These are phyloP conservation scores for Sistotremastrum niveocremeum DNA, from an alignment of 768 basidiomycete genomes.

Conservation along the genomic window DNA sequence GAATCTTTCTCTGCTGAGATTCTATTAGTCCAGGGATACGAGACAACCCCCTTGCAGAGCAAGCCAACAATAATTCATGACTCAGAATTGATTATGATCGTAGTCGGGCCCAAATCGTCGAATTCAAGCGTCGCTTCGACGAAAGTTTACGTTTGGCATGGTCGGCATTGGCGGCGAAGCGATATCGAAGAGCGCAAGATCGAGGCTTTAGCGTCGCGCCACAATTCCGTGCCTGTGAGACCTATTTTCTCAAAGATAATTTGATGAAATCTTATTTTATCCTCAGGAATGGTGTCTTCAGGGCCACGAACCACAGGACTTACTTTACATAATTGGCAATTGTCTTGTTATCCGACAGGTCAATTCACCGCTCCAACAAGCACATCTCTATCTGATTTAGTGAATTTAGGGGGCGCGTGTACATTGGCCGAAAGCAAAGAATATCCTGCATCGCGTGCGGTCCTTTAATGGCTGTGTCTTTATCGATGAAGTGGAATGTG, in stretches of 20 bases:
- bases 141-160: conserved; percentile 67
- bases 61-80: conserved; percentile 57
- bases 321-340: conserved; percentile 56
- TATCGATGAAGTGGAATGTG: conserved; percentile 65
- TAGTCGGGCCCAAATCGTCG: conserved; percentile 55
- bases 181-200: conserved; percentile 54
- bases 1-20: conserved; percentile 62
- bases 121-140: conserved; percentile 54
- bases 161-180: conserved; percentile 43
- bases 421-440: conserved; percentile 71
- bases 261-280: too few species aligned
- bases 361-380: conserved; percentile 1
- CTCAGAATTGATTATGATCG: conserved; percentile 49
- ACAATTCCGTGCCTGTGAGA: background rate
- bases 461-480: conserved; percentile 32
- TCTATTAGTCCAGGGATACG: conserved; percentile 40
- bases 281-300: conserved; percentile 26
- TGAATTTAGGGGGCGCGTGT: conserved; percentile 46
- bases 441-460: conserved; percentile 67
- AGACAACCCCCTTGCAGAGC: conserved; percentile 30
- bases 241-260: background rate
- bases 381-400: conserved; percentile 3
- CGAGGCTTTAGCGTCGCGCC: background rate
- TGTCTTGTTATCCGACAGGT: conserved; percentile 67
- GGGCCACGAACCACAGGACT: conserved; percentile 45